Percentiles rank a stretch among this genome's conserved stretches.
Conservation (phyloP, 176 grass and related monocot species). For the Lolium perenne region DNA sequence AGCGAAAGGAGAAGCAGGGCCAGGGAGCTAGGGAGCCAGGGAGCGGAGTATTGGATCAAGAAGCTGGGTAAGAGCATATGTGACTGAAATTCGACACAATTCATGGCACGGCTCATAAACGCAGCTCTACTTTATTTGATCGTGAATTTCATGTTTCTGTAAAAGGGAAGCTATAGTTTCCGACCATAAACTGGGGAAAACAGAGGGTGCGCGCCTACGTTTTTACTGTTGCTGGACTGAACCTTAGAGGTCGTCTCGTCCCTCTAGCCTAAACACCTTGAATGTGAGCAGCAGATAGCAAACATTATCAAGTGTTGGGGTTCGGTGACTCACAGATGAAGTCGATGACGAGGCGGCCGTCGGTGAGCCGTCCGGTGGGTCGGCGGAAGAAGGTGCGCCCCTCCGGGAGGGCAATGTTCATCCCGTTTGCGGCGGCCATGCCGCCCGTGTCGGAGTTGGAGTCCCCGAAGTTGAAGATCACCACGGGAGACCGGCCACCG, state of each 20-base stretch:
- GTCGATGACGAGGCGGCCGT: constrained; percentile 90
- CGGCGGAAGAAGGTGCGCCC: constrained; percentile 66
- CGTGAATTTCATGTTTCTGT: background rate
- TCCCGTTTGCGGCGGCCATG: constrained; percentile 60
- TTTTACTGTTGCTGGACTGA: background rate
- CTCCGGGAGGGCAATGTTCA: constrained; percentile 49
- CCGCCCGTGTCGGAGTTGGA: constrained; percentile 96
- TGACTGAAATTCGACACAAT: background rate
- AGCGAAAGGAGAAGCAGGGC: background rate
- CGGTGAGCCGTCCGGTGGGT: constrained; percentile 68
- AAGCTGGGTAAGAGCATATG: background rate
- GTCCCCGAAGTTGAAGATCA: constrained; percentile 93
- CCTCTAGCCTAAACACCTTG: background rate
- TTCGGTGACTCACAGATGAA: constrained; percentile 72
- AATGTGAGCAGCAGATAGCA: background rate
- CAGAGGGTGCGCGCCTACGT: background rate
- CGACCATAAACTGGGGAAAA: background rate
- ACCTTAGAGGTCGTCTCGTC: background rate
- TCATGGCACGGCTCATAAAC: background rate
- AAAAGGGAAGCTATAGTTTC: background rate
- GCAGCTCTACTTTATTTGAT: background rate
- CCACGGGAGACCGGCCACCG: background rate
- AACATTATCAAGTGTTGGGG: background rate
- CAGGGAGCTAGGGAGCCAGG: too few relatives aligned
- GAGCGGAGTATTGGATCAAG: background rate